Evolutionary conservation across 352 stramenopile genomes (phyloP).

Genomic region (Bremia lactucae): DNA sequence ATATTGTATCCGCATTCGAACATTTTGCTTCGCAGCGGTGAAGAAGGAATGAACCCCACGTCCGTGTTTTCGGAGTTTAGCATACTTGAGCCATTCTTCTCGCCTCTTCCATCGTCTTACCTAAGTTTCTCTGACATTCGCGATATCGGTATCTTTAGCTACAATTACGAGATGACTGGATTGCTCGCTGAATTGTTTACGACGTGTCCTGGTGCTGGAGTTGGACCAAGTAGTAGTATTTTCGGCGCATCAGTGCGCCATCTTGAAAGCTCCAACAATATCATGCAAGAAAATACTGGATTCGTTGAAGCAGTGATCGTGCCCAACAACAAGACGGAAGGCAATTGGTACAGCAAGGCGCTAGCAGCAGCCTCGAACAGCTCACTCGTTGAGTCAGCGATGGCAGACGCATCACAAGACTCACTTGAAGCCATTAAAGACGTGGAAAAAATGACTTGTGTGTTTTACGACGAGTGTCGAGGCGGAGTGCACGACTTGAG

Average conservation of each 20-base stretch:
- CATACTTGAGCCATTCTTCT: conserved; percentile 46
- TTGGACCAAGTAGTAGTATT: conserved; percentile 9
- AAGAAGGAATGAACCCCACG: conserved; percentile 22
- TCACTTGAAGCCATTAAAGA: conserved; percentile 42
- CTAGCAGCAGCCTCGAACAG: conserved; percentile 35
- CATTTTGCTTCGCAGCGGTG: conserved; percentile 40
- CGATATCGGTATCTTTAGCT: conserved; percentile 64
- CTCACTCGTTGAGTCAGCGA: conserved; percentile 16
- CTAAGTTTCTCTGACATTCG: conserved; percentile 61
- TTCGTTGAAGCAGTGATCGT: conserved; percentile 66
- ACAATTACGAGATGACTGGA: conserved; percentile 79
- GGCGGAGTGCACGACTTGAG: conserved; percentile 58
- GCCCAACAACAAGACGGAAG: conserved; percentile 23
- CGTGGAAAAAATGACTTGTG: conserved; percentile 84
- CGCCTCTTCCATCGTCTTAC: conserved; percentile 47
- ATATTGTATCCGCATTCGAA: conserved; percentile 51
- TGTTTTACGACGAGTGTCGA: conserved; percentile 81
- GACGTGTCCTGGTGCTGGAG: conserved; percentile 42
- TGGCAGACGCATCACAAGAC: conserved; percentile 11
- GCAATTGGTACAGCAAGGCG: conserved; percentile 44
- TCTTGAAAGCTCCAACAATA: conserved; percentile 11
- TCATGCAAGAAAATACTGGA: conserved; percentile 1
- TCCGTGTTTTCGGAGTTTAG: conserved; percentile 48
- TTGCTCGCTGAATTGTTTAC: conserved; percentile 64
- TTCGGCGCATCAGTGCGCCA: conserved; percentile 17